These are phyloP conservation scores for Colletotrichum gloeosporioides DNA, from an alignment of 2,329 filamentous ascomycete species.

Conservation along the genomic window DNA sequence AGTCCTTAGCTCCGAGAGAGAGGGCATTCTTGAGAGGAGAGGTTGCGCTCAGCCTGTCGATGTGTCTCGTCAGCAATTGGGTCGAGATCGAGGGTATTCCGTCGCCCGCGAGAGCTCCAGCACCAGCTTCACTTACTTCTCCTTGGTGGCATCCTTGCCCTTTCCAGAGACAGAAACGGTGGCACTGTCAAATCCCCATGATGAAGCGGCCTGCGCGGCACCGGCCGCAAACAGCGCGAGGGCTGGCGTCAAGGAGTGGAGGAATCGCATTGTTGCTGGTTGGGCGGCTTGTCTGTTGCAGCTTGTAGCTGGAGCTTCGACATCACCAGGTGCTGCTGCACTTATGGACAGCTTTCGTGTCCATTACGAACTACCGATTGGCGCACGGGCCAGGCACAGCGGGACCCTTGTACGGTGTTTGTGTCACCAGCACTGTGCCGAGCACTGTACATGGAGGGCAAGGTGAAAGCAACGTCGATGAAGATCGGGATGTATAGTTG, in stretches of 20 bases:
- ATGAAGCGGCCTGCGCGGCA: conserved; percentile 57
- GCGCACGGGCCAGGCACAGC: conserved; percentile 5
- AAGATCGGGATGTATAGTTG: background rate
- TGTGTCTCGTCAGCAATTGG: background rate
- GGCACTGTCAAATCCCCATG: conserved; percentile 79
- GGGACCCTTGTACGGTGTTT: background rate
- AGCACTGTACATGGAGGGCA: background rate
- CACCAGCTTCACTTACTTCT: conserved; percentile 60
- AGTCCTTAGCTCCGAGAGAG: conserved; percentile 70
- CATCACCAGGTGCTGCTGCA: conserved; percentile 1
- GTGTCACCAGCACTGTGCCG: background rate
- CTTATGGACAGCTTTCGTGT: conserved; percentile 27
- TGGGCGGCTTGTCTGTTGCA: conserved; percentile 20
- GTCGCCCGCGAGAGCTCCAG: background rate
- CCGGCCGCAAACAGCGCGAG: conserved; percentile 54
- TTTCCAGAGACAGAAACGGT: conserved; percentile 70
- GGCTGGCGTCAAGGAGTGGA: conserved; percentile 42
- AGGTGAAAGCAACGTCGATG: background rate
- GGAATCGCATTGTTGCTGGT: conserved; percentile 44
- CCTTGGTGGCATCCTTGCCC: conserved; percentile 67
- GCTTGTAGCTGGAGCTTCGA: conserved; percentile 21
- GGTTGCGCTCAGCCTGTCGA: conserved; percentile 61
- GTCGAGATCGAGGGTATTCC: conserved; percentile 21
- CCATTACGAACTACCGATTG: conserved; percentile 14
- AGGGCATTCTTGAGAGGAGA: conserved; percentile 68